Percentiles rank a stretch among this genome's conserved stretches.
Evolutionary conservation across 345 rosid genomes (phyloP).

Genomic region (Populus euphratica): DNA sequence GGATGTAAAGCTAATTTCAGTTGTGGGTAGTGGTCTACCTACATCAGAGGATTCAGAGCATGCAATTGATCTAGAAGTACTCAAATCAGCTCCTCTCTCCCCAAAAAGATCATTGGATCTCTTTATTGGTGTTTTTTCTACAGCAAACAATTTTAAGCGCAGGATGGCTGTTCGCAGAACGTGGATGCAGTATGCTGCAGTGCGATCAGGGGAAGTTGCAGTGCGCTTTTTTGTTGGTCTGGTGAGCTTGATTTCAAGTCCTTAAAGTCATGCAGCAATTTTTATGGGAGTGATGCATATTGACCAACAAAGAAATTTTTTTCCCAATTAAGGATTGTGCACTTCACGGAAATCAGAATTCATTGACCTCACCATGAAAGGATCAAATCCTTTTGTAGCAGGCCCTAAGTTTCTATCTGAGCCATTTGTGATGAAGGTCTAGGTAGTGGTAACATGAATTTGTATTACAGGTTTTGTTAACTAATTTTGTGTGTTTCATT

Average conservation of each 20-base stretch:
- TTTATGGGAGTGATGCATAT: not conserved
- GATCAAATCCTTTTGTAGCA: not conserved
- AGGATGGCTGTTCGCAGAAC: slow-evolving; percentile 97
- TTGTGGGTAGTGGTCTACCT: slow-evolving; percentile 85
- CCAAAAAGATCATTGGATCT: slow-evolving; percentile 55
- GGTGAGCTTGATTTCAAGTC: slow-evolving; percentile 45
- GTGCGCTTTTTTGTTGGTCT: slow-evolving; percentile 98
- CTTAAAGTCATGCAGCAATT: not conserved
- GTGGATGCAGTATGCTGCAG: slow-evolving; percentile 93
- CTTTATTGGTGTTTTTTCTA: slow-evolving; percentile 90
- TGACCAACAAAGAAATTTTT: not conserved
- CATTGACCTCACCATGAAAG: not conserved
- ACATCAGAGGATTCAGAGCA: slow-evolving; percentile 86
- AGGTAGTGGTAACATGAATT: not conserved
- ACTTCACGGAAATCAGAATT: not conserved
- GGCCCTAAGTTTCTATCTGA: not conserved
- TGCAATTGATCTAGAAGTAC: slow-evolving; percentile 57
- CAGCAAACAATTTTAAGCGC: slow-evolving; percentile 89
- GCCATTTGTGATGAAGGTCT: not conserved
- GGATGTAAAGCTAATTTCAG: slow-evolving; percentile 63
- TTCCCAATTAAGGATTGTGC: not conserved
- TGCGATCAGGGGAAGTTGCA: slow-evolving; percentile 68
- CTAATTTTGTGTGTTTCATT: not conserved
- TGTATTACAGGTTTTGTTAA: not conserved
- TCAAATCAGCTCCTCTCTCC: slow-evolving; percentile 64